Percentiles rank a stretch among this genome's conserved stretches.
Conservation (phyloP, 768 basidiomycete species). For the Mycena vulgaris region DNA sequence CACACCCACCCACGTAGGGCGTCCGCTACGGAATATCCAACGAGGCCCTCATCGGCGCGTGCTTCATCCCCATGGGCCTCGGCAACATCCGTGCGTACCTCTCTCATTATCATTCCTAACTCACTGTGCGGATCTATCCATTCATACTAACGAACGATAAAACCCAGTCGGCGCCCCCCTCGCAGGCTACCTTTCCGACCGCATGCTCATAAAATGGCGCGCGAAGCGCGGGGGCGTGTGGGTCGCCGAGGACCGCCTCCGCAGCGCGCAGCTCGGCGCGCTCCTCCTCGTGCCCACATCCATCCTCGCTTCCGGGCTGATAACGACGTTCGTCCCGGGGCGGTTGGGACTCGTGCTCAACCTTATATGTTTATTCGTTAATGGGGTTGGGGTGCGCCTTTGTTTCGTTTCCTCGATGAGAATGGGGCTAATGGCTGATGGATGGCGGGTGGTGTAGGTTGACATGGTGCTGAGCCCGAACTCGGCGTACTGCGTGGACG, state of each 20-base stretch:
- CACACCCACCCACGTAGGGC: too few relatives aligned
- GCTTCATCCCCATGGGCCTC: conserved; percentile 72
- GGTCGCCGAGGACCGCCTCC: conserved; percentile 68
- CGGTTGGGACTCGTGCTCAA: conserved; percentile 15
- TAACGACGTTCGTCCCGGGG: conserved; percentile 37
- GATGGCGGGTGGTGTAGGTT: conserved; percentile 54
- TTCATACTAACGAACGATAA: neutral
- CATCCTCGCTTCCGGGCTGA: conserved; percentile 54
- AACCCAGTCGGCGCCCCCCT: conserved; percentile 61
- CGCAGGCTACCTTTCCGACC: conserved; percentile 63
- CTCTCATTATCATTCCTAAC: too few relatives aligned
- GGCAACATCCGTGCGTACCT: conserved; percentile 68
- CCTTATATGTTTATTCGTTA: conserved; percentile 63
- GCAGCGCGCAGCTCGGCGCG: conserved; percentile 56
- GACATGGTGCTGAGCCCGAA: conserved; percentile 70
- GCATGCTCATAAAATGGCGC: conserved; percentile 54
- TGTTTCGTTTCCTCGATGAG: neutral
- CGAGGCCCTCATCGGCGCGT: conserved; percentile 70
- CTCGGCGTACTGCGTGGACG: conserved; percentile 72
- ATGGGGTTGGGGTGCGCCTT: conserved; percentile 71
- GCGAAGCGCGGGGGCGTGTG: conserved; percentile 57
- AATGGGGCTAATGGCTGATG: neutral
- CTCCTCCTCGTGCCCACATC: conserved; percentile 60
- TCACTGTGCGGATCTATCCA: too few relatives aligned
- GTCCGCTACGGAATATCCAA: conserved; percentile 68